These are phyloP conservation scores for Paraleonurus japonicus DNA, from an alignment of 257 asterid genomes.

Conservation along the genomic window DNA sequence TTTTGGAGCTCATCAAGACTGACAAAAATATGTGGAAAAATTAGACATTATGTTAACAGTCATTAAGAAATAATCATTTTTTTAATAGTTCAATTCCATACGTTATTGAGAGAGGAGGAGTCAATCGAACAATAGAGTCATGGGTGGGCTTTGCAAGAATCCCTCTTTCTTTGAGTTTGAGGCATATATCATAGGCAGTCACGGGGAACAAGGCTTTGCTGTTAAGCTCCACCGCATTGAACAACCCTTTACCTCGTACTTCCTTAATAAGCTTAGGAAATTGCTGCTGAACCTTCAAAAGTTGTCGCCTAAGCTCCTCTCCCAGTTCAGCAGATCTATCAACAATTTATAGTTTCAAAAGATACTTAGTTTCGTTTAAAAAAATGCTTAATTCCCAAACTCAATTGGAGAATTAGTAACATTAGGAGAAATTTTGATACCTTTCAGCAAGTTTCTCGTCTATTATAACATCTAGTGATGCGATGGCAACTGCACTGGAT, in stretches of 20 bases:
- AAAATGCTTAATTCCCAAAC: not conserved
- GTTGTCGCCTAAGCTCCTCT: slow-evolving; percentile 60
- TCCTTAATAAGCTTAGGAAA: slow-evolving; percentile 74
- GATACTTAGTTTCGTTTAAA: not conserved
- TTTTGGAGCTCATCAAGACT: slow-evolving; percentile 76
- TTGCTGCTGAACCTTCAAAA: slow-evolving; percentile 55
- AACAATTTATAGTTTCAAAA: not conserved
- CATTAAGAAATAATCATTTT: not conserved
- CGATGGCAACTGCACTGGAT: slow-evolving; percentile 95
- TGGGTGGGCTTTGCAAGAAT: slow-evolving; percentile 94
- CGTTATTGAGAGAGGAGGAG: slow-evolving; percentile 94
- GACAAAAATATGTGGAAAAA: slow-evolving; percentile 18
- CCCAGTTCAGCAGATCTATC: slow-evolving; percentile 77
- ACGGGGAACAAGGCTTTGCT: slow-evolving; percentile 62
- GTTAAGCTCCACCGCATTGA: slow-evolving; percentile 85
- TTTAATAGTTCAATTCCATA: slow-evolving; percentile 17
- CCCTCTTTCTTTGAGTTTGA: slow-evolving; percentile 90
- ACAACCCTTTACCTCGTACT: slow-evolving; percentile 88
- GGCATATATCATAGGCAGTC: slow-evolving; percentile 84
- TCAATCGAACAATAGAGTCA: slow-evolving; percentile 72
- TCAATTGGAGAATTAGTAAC: not conserved
- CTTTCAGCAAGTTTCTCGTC: slow-evolving; percentile 86
- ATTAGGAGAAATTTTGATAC: slow-evolving; percentile 33
- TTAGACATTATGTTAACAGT: not conserved
- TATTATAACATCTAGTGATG: slow-evolving; percentile 73